phyloP scores from a whole-genome alignment of 202 grass and related monocot species.

The Cymbopogon flexuosus region DNA sequence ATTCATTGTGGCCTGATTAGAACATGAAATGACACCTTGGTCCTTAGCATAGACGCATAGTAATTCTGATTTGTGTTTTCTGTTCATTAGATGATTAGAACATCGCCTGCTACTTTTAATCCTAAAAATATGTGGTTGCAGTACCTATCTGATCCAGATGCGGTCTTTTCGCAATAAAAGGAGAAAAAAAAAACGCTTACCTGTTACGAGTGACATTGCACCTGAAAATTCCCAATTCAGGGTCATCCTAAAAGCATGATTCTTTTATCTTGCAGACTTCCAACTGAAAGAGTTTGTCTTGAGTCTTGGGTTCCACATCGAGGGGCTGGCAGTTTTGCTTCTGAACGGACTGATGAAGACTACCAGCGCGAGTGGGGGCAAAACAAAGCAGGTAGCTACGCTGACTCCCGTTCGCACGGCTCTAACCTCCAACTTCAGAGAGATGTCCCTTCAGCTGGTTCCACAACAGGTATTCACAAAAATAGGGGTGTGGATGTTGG shows the following conservation, averaged over 20 bases:
- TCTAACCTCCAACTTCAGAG: conserved; percentile 24
- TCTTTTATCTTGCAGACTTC: conserved; percentile 32
- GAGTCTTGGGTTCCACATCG: conserved; percentile 31
- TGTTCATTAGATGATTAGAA: not conserved
- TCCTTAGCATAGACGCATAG: not conserved
- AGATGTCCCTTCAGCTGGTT: conserved; percentile 37
- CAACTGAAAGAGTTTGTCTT: conserved; percentile 15
- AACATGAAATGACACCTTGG: conserved; percentile 12
- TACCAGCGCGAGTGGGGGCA: conserved; percentile 23
- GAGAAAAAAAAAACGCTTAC: not conserved
- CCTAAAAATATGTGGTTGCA: not conserved
- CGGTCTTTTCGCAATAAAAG: not conserved
- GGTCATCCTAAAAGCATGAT: not conserved
- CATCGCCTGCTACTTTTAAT: not conserved
- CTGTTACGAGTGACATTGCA: not conserved
- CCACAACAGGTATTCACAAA: not conserved
- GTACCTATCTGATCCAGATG: not conserved
- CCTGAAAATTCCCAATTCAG: not conserved
- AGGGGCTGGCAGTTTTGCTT: conserved; percentile 35
- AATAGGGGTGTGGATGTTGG: conserved; percentile 19
- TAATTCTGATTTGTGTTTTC: not conserved
- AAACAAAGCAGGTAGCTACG: conserved; percentile 3
- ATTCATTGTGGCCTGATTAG: not conserved
- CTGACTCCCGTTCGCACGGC: conserved; percentile 18
- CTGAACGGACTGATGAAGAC: conserved; percentile 46